Evolutionary conservation across 1,139 yeast genomes (phyloP).

Genomic region (Blastobotrys malaysiensis): DNA sequence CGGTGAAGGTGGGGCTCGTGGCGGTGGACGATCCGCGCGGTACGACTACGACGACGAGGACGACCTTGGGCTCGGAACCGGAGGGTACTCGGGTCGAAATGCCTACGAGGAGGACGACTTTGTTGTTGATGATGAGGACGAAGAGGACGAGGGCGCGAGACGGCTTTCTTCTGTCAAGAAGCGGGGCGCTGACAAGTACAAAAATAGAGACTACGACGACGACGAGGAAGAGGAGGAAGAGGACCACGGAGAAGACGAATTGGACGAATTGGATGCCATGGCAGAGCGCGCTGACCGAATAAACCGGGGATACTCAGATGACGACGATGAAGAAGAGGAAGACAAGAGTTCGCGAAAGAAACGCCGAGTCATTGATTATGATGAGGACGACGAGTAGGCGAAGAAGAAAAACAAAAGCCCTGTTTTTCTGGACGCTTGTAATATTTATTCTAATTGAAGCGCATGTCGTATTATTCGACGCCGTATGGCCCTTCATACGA

Average conservation of each 20-base stretch:
- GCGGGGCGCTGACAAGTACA: constrained; percentile 49
- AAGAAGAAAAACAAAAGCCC: too few relatives aligned
- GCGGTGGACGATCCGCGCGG: constrained; percentile 17
- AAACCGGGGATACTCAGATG: constrained; percentile 24
- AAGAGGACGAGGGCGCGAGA: constrained; percentile 54
- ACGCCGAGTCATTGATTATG: constrained; percentile 45
- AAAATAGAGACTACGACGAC: constrained; percentile 24
- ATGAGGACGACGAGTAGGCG: constrained; percentile 42
- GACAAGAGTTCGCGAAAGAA: constrained; percentile 35
- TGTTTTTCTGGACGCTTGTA: neutral
- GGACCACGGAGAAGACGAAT: constrained; percentile 33
- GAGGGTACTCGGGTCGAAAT: constrained; percentile 27
- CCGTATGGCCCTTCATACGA: neutral
- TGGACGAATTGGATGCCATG: neutral
- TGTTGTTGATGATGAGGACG: constrained; percentile 47
- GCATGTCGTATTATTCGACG: neutral
- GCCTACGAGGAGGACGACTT: constrained; percentile 52
- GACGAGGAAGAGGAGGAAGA: constrained; percentile 35
- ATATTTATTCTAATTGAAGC: constrained; percentile 2
- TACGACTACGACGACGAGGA: constrained; percentile 31
- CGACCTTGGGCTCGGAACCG: constrained; percentile 30
- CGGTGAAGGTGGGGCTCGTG: too few relatives aligned
- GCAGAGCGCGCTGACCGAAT: constrained; percentile 1
- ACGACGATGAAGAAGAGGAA: constrained; percentile 25
- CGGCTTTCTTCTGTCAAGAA: constrained; percentile 57